Evolutionary conservation across 164 flowering plant species (phyloP), one percentile per base, ranked within the genome.

Genomic region (Pachysandra terminalis): DNA sequence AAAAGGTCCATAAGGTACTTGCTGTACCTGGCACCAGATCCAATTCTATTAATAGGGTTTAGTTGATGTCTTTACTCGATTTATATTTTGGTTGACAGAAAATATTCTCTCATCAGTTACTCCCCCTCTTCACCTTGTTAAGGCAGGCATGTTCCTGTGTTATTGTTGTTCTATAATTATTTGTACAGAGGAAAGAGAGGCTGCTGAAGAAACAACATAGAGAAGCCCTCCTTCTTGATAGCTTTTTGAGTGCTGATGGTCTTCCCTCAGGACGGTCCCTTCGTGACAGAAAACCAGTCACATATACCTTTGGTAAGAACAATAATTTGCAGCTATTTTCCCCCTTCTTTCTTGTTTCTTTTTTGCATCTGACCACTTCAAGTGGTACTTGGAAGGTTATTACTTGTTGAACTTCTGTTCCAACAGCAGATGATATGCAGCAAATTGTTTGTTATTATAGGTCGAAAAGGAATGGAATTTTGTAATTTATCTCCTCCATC

Each of bases 231-330:
- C 94, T 96, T 64, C 93, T 96, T 68, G 97, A 96, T 80, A 88
- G 72, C 81, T 88, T 72, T 71, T 22, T 88, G 71, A 73, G 16
- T 69, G 65, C 88, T 51, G 97, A 96, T 81, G 99, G 92, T 45
- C 79, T 96, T 79, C 85, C 72, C 66, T 74, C 90, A 60, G 99
- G 99, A 41, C 96, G 99, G 28, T 85, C 97, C 19, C 97, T 96
- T 69, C 98, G 99, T 69, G 96, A 88, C 78, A 84, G 99, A 75
- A 96, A 96, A 71, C 96, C 91, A 68, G 97, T 96, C 51, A 89
- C 98, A 41, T 96, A 96, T 64, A 96, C 99, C 40, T 96, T 96
- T 77, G 97, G 99, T 96, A 84, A 80, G 95, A 54, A 53, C 25
- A 14, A 28, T 7, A 32, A 58, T 51, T 64, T 53, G 35, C 9